Conservation (phyloP, 2,329 filamentous ascomycete species). For the Diaporthe batatas region DNA sequence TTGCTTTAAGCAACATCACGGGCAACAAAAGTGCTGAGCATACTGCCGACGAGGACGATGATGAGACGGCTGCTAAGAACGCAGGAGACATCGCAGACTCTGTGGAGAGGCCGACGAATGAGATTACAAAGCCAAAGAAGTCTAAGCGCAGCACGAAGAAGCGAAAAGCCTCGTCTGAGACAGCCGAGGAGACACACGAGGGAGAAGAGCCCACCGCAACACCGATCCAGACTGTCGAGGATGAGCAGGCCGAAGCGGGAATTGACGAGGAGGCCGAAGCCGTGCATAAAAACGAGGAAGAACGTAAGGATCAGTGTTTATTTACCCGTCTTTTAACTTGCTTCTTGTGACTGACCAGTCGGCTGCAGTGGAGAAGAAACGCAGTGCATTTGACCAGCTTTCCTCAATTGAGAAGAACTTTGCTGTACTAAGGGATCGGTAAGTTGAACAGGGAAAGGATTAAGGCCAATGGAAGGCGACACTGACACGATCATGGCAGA, state of each 20-base stretch:
- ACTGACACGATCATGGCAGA: conserved; percentile 58
- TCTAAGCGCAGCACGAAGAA: conserved; percentile 53
- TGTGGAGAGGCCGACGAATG: conserved; percentile 45
- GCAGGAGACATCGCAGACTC: conserved; percentile 53
- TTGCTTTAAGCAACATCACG: conserved; percentile 49
- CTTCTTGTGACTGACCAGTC: conserved; percentile 48
- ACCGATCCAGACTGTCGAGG: conserved; percentile 46
- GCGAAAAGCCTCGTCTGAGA: conserved; percentile 46
- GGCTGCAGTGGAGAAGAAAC: conserved; percentile 79
- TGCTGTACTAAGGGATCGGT: conserved; percentile 85
- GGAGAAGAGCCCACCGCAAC: conserved; percentile 35
- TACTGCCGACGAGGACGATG: conserved; percentile 64
- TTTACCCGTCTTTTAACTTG: not conserved
- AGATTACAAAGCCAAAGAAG: conserved; percentile 44
- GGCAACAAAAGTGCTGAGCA: conserved; percentile 55
- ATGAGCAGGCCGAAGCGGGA: conserved; percentile 65
- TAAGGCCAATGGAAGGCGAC: not conserved
- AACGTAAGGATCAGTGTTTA: conserved; percentile 60
- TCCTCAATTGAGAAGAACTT: conserved; percentile 90
- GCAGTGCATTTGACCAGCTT: conserved; percentile 83
- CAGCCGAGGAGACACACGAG: conserved; percentile 44
- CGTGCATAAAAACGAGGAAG: conserved; percentile 73
- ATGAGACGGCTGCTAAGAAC: conserved; percentile 56
- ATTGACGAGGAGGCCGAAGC: conserved; percentile 71
- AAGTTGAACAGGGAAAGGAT: conserved; percentile 47